phyloP scores from a whole-genome alignment of 371 early-diverging fungal genomes.

The Smittium culicis region DNA sequence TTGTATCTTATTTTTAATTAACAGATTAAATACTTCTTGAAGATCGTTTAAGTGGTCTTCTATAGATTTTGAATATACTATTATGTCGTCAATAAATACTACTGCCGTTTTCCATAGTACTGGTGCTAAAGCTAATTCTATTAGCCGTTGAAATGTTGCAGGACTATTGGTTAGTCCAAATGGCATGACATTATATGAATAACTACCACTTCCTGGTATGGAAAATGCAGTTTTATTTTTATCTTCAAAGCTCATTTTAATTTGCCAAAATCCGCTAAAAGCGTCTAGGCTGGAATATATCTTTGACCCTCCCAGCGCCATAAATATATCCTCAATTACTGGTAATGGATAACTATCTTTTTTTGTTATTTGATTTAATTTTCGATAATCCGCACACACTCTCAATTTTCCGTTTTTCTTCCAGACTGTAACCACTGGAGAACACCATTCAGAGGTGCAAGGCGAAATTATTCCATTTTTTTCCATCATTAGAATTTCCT shows the following conservation, averaged over 20 bases:
- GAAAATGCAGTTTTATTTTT: constrained; percentile 37
- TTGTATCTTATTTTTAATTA: constrained; percentile 18
- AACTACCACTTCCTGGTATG: constrained; percentile 5
- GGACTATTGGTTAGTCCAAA: constrained; percentile 7
- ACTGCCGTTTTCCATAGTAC: constrained; percentile 13
- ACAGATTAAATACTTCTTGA: neutral
- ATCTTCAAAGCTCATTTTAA: constrained; percentile 19
- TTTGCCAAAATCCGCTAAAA: constrained; percentile 27
- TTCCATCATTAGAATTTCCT: neutral
- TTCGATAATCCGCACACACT: constrained; percentile 35
- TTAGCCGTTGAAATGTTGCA: neutral
- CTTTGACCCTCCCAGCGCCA: constrained; percentile 15
- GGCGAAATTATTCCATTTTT: constrained; percentile 1
- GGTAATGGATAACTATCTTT: constrained; percentile 28
- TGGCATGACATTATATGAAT: constrained; percentile 2
- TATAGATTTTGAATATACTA: constrained; percentile 7
- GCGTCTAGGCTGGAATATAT: constrained; percentile 25
- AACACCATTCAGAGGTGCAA: constrained; percentile 22
- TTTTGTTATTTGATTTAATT: constrained; percentile 33
- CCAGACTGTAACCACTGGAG: constrained; percentile 42
- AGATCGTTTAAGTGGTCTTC: constrained; percentile 12
- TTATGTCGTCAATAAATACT: constrained; percentile 16
- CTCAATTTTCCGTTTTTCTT: constrained; percentile 41
- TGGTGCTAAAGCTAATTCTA: constrained; percentile 4
- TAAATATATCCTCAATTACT: constrained; percentile 23